A percentile compares a stretch with the other conserved stretches of the same genome.
Evolutionary conservation across 768 basidiomycete genomes (phyloP).

Genomic region (Coprinopsis marcescibilis): DNA sequence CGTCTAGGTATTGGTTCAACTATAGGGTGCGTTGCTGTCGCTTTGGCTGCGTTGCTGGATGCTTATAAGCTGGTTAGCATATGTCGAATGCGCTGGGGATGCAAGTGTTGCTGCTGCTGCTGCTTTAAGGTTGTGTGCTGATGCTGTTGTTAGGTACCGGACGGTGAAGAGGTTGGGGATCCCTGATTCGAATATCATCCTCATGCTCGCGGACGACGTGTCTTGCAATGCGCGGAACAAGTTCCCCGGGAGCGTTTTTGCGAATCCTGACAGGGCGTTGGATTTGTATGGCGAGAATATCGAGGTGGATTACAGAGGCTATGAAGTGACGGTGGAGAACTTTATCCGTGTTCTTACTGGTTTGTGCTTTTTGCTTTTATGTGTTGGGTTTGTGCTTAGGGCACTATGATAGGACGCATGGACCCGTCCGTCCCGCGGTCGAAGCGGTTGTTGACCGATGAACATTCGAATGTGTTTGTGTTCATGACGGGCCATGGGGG

Average conservation of each 20-base stretch:
- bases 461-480: constrained; percentile 88
- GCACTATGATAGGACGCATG: constrained; percentile 57
- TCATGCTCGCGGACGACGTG: constrained; percentile 97
- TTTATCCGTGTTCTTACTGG: constrained; percentile 91
- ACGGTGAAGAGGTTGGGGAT: constrained; percentile 97
- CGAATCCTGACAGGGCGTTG: constrained; percentile 72
- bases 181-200: constrained; percentile 97
- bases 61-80: constrained; percentile 75
- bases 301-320: constrained; percentile 97
- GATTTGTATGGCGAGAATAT: constrained; percentile 96
- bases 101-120: constrained; percentile 34
- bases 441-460: constrained; percentile 88
- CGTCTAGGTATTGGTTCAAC: constrained; percentile 98
- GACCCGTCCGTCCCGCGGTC: constrained; percentile 82
- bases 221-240: constrained; percentile 91
- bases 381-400: background rate
- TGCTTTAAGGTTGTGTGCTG: background rate
- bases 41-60: background rate
- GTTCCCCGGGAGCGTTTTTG: constrained; percentile 89
- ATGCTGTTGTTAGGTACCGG: constrained; percentile 69
- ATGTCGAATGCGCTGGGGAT: constrained; percentile 98
- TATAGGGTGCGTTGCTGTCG: constrained; percentile 64
- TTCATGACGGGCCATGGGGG: constrained; percentile 99
- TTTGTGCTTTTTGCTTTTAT: constrained; percentile 21
- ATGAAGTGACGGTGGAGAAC: constrained; percentile 97